These are phyloP conservation scores for Colletotrichum lini DNA, from an alignment of 2,329 filamentous ascomycete genomes.

Conservation along the genomic window DNA sequence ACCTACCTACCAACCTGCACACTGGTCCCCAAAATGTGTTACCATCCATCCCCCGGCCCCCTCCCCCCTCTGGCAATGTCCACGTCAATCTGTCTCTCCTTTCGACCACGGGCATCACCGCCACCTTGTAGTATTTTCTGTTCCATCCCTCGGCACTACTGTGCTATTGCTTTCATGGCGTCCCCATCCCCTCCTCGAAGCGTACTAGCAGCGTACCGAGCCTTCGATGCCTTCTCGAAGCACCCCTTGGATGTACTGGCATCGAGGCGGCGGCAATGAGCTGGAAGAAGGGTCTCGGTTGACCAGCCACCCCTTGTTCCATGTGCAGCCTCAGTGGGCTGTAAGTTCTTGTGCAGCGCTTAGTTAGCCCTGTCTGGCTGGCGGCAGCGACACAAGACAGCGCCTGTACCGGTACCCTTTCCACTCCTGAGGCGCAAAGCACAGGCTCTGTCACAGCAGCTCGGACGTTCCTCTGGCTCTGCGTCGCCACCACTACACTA, in stretches of 20 bases:
- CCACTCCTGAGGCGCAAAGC: conserved; percentile 35
- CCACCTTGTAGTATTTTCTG: conserved; percentile 13
- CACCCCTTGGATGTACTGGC: conserved; percentile 24
- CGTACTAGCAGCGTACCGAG: conserved; percentile 21
- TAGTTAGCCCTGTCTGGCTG: conserved; percentile 36
- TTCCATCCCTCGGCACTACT: conserved; percentile 26
- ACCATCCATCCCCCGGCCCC: conserved; percentile 28
- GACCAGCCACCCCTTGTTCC: conserved; percentile 26
- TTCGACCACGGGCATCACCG: conserved; percentile 26
- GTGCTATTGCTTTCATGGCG: conserved; percentile 5
- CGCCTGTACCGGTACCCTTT: conserved; percentile 37
- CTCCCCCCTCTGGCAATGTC: conserved; percentile 16
- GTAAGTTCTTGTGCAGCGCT: conserved; percentile 36
- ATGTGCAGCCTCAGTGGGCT: conserved; percentile 30
- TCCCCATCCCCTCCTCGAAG: not conserved
- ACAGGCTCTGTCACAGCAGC: conserved; percentile 45
- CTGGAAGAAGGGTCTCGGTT: conserved; percentile 12
- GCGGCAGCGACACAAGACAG: conserved; percentile 30
- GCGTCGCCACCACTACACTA: conserved; percentile 45
- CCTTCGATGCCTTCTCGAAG: conserved; percentile 38
- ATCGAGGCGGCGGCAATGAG: conserved; percentile 17
- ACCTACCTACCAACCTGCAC: not conserved
- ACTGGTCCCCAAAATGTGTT: conserved; percentile 22
- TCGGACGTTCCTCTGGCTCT: conserved; percentile 46
- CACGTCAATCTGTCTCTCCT: conserved; percentile 40